Percentiles rank a stretch among this genome's conserved stretches.
phyloP scores from a whole-genome alignment of 805 yeast species.

The Candida schatavii region DNA sequence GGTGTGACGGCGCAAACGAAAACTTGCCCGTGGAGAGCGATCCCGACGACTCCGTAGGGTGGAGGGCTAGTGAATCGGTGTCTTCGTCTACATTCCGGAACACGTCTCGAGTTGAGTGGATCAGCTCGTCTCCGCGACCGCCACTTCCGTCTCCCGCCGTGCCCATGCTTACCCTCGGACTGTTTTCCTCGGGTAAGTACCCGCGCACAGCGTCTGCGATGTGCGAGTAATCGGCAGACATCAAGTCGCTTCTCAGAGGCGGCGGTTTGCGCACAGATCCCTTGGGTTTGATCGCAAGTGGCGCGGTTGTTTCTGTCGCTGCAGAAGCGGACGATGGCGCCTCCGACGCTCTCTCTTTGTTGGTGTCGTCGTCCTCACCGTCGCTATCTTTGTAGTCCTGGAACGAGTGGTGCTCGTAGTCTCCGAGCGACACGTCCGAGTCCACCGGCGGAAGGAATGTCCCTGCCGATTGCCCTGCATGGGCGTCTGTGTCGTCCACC shows the following conservation, averaged over 20 bases:
- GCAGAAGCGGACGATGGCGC: too few species aligned
- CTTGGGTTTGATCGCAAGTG: conserved; percentile 23
- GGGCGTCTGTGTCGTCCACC: background rate
- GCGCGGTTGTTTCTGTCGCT: conserved; percentile 23
- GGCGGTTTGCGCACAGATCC: conserved; percentile 40
- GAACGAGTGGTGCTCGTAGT: too few species aligned
- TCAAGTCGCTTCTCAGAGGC: conserved; percentile 14
- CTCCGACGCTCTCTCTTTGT: conserved; percentile 10
- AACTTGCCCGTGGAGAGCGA: conserved; percentile 22
- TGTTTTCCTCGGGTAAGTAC: conserved; percentile 19
- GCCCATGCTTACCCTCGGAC: background rate
- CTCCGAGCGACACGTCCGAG: conserved; percentile 26
- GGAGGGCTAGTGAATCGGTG: conserved; percentile 3
- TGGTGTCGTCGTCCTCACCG: conserved; percentile 8
- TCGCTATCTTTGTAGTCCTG: conserved; percentile 15
- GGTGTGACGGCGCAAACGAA: conserved; percentile 10
- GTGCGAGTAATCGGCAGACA: conserved; percentile 26
- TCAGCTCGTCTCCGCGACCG: too few species aligned
- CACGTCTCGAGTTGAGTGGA: background rate
- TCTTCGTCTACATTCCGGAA: conserved; percentile 4
- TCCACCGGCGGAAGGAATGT: conserved; percentile 19
- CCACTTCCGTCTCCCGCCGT: conserved; percentile 1
- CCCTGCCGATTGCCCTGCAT: too few species aligned
- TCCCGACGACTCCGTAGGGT: conserved; percentile 25
- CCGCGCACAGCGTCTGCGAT: conserved; percentile 34